Base-by-base conservation (phyloP, 441 rosid genomes). In the Populus trichocarpa region DNA sequence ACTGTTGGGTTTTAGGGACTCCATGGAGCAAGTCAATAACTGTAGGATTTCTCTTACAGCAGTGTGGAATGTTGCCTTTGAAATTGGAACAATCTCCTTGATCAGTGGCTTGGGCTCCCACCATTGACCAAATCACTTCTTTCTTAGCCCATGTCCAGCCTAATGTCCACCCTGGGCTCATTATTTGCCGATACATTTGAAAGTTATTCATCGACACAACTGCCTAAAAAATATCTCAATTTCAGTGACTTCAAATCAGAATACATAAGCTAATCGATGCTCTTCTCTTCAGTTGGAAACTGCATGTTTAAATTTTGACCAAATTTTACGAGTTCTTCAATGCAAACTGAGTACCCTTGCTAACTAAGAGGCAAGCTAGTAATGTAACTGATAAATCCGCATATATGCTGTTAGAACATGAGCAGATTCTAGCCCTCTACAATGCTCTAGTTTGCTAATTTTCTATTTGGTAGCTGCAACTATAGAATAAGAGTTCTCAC, bases 121-220 rank as follows among this genome's bases (percentile, higher is more conserved):
- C 89, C 89, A 93, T 88, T 53, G 93, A 83, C 95, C 95, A 92
- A 68, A 90, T 88, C 77, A 93, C 91, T 79, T 92, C 95, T 78
- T 90, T 90, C 80, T 90, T 90, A n/a, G 95, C 93, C 98, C 97
- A 93, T 73, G 89, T 85, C 98, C 98, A 93, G 6, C 93, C 90
- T 20, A 92, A 25, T 53, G 86, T 90, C 97, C 97, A 93, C 0
- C 98, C 95, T 0, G 97, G 97, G 79, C 76, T 88, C 83, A 75
- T 84, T 71, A 93, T 93, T 86, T 90, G 98, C 38, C 95, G 87
- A 77, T 87, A 90, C 81, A 84, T 81, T 82, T 93, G 98, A 80
- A 85, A 88, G 81, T 92, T 93, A 87, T 84, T 87, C 78, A 94
- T 74, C 0, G 87, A 85, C 46, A 93, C 93, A 0, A 76, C 81